Percentiles rank a stretch among this genome's conserved stretches.
Evolutionary conservation across 306 rosid species (phyloP).

Genomic region (Fragaria iinumae): DNA sequence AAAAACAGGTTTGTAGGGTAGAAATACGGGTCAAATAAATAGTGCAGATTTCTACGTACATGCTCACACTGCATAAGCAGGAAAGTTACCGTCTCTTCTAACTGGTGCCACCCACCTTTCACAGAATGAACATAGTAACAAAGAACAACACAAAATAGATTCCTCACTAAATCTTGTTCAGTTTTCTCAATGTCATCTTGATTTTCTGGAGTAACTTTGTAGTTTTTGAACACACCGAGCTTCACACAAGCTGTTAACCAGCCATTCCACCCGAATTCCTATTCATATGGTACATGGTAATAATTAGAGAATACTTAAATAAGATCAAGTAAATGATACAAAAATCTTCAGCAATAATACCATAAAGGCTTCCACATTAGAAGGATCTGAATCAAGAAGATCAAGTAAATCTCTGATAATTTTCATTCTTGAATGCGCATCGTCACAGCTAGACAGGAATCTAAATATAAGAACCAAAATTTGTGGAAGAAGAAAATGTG

Average conservation of each 20-base stretch:
- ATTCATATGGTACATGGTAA: slow-evolving; percentile 28
- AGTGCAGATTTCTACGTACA: slow-evolving; percentile 52
- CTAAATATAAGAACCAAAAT: slow-evolving; percentile 78
- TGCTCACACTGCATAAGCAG: slow-evolving; percentile 58
- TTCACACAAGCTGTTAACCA: slow-evolving; percentile 75
- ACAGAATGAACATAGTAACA: slow-evolving; percentile 69
- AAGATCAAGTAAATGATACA: slow-evolving; percentile 14
- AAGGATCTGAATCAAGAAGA: slow-evolving; percentile 93
- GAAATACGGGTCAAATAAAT: slow-evolving; percentile 21
- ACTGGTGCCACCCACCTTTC: slow-evolving; percentile 97
- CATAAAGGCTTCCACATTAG: slow-evolving; percentile 97
- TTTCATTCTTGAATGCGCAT: slow-evolving; percentile 59
- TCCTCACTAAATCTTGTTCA: slow-evolving; percentile 62
- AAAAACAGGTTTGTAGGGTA: background rate
- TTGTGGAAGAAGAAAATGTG: slow-evolving; percentile 92
- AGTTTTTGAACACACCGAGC: slow-evolving; percentile 65
- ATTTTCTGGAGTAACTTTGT: slow-evolving; percentile 41
- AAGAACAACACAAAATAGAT: slow-evolving; percentile 76
- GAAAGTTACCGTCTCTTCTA: slow-evolving; percentile 84
- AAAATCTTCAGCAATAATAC: slow-evolving; percentile 37
- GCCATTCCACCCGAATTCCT: slow-evolving; percentile 97
- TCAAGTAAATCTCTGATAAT: slow-evolving; percentile 79
- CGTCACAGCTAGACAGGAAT: slow-evolving; percentile 75
- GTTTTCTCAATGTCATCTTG: slow-evolving; percentile 45
- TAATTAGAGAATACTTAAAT: slow-evolving; percentile 26